Evolutionary conservation across 805 yeast species (phyloP), one percentile per base, ranked within the genome.

Genomic region (Hanseniaspora singularis): DNA sequence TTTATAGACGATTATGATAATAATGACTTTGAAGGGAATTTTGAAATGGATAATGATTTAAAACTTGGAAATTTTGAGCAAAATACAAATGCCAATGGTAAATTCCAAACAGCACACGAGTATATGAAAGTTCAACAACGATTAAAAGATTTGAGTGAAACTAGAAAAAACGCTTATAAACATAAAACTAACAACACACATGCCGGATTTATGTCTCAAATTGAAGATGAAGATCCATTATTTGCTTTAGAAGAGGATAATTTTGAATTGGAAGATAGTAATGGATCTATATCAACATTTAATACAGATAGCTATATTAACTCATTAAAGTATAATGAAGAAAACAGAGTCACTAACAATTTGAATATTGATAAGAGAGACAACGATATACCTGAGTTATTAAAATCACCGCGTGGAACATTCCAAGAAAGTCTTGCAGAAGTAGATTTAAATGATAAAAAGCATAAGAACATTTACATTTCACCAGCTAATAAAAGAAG

Each of bases 171-270:
- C n/a, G 9, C 26, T 15, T 40, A 30, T 30, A 30, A 30, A 30
- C 16, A 22, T 30, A 30, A 22, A 30, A n/a, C 20, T 31, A 31
- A 30, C 15, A 30, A 14, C 33, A 11, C 7, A 6, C 9, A 30
- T n/a, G n/a, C 6, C 15, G 33, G 33, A 6, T 9, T 15, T 11
- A 11, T 30, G 15, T 30, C 33, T 30, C 33, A 30, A 30, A 9
- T 6, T 24, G 31, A 40, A 3, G 44, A 49, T 3, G 65, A 62
- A 51, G 66, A 61, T 43, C 56, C 56, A 9, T 49, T 62, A 32
- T 63, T 62, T 40, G 55, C 64, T 2, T 44, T 63, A 20, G 66
- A 62, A 40, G 70, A 65, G 40, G 54, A 53, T 18, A 58, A 59
- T 46, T 59, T 57, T 30, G 33, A 15, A 40, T 50, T 55, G 15